Base-by-base conservation (phyloP, 2,329 filamentous ascomycete species). In the Aspergillus phoenicis region DNA sequence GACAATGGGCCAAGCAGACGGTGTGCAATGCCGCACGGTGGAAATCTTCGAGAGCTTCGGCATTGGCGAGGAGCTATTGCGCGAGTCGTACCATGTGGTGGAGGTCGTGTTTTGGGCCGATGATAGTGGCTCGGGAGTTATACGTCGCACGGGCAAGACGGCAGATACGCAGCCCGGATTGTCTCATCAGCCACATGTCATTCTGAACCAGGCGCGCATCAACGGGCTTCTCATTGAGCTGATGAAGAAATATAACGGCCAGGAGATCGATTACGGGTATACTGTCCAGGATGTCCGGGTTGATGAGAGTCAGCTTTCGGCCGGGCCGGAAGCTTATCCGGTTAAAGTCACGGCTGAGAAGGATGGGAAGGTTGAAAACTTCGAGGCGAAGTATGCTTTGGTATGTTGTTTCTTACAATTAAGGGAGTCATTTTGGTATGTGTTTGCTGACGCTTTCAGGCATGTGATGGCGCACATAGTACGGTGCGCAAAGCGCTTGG, bases 11-110 rank as follows among this genome's bases (percentile, higher is more conserved):
- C 85, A 89, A 72, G 88, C 87, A 13, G 87, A 90, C 62, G 85
- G 85, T 1, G 83, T 87, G 17, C 84, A 87, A 71, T 84, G 82
- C 59, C 83, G 85, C 1, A 86, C 85, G 0, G 84, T 87, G 13
- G 86, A 88, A 70, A 81, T 88, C 22, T 86, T 87, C 54, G 85
- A 88, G 66, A 84, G 82, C 48, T 85, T 87, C 33, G 83, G 80
- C 1, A 78, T 88, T 3, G 78, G 81, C 1, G 83, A 85, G 49
- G 75, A 81, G 17, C 75, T 88, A 28, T 77, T 87, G 30, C 78
- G 80, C 36, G 85, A 87, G 60, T 80, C 84, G 0, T 87, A 83
- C 58, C 85, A 87, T 68, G 81, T 85, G 10, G 74, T 84, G 17
- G 85, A 88, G 71, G 75, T 85, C 3, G 79, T 81, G 3, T 87